These are phyloP conservation scores for Blepharisma japonicum DNA, from an alignment of 73 alveolate species.

Conservation along the genomic window DNA sequence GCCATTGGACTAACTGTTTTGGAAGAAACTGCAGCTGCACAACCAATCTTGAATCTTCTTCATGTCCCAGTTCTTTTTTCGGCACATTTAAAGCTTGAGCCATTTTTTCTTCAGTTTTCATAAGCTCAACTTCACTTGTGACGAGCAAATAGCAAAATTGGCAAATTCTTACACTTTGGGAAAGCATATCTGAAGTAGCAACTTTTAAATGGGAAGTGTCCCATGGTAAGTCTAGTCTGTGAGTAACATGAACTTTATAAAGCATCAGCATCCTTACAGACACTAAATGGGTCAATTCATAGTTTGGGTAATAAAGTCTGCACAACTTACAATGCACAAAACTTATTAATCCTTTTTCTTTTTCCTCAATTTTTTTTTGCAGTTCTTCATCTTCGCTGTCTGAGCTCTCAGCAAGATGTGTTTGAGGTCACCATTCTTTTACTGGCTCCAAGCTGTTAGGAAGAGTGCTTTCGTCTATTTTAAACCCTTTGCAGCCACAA, in stretches of 20 bases:
- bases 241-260: slow-evolving; percentile 13
- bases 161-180: slow-evolving; percentile 14
- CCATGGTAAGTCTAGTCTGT: slow-evolving; percentile 22
- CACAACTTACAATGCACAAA: slow-evolving; percentile 28
- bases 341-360: slow-evolving; percentile 6
- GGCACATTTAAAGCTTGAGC: slow-evolving; percentile 14
- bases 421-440: slow-evolving; percentile 17
- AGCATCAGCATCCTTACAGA: slow-evolving; percentile 31
- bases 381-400: background rate
- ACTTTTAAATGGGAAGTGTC: slow-evolving; percentile 31
- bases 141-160: slow-evolving; percentile 29
- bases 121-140: slow-evolving; percentile 28
- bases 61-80: background rate
- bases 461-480: slow-evolving; percentile 1
- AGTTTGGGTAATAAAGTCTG: slow-evolving; percentile 8
- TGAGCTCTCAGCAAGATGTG: background rate
- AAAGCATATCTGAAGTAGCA: background rate
- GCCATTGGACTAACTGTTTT: slow-evolving; percentile 22
- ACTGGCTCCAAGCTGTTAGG: background rate
- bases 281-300: slow-evolving; percentile 18
- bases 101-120: slow-evolving; percentile 27
- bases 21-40: slow-evolving; percentile 29
- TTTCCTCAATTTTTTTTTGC: slow-evolving; percentile 5
- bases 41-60: background rate
- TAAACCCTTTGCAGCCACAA: slow-evolving; percentile 6